Evolutionary conservation across 73 alveolate genomes (phyloP), one percentile per base, ranked within the genome.

Genomic region (Stentor roeselii): DNA sequence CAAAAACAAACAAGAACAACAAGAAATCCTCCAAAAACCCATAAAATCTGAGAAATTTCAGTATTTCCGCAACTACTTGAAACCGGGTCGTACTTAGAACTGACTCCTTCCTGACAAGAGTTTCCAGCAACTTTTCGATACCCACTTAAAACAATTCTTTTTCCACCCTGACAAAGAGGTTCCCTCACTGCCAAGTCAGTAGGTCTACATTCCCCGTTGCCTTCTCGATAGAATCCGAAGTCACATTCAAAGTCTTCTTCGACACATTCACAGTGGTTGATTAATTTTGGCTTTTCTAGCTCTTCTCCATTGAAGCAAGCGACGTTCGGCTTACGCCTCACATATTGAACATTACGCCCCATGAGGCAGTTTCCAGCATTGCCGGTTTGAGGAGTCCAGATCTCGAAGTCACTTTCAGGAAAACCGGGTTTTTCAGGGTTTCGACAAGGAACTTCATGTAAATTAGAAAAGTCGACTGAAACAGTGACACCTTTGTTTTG

Each of bases 201-300:
- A 30, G 75, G 42, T 58, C 50, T 60, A 67, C 61, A 60, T 83
- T 36, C 60, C 3, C 94, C 95, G 36, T 84, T 90, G 38, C 75
- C 86, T 42, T 86, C 95, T 59, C 98, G 78, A 36, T 42, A 83
- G 84, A 40, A 95, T 36, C 96, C 96, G 30, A 87, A 60, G 83
- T 95, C 99, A 86, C 99, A 95, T 86, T 93, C 97, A 86, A 89
- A 95, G 88, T 95, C 99, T 76, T 59, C 85, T 36, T 95, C 98
- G 40, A 97, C 92, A 84, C 99, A 95, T 59, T 87, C 91, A 76
- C 99, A 95, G 86, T 87, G 86, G 39, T 83, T 61, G 60, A 84
- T 75, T 34, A 89, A 76, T 39, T 77, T 86, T 40, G 83, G 59
- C 77, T 94, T 88, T 83, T 94, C 95, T 3, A 87, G 82, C 39